Evolutionary conservation across 2,329 filamentous ascomycete species (phyloP), one percentile per base, ranked within the genome.

Genomic region (Phialophora verrucosa): DNA sequence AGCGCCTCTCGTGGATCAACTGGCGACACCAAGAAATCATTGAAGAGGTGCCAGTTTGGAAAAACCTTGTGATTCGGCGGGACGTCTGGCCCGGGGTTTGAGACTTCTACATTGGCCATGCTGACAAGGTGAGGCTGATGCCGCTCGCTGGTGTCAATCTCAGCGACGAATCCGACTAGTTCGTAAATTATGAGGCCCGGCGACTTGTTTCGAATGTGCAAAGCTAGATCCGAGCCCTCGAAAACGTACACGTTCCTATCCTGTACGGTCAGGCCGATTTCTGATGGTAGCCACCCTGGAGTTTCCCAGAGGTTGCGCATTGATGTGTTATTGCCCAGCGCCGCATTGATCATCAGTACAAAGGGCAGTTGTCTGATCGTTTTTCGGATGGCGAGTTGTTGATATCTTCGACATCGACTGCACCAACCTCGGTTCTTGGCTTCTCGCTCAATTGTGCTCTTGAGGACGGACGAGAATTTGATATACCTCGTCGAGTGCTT

Each of bases 221-320:
- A 80, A 75, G 90, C 90, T 70, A 99, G 79, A 73, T 98, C 93
- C 61, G 96, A 90, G 1, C 95, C 94, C 78, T 99, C 93, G 70
- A 93, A 98, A 78, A 93, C 97, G 78, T 92, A 93, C 75, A 98
- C 91, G 74, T 96, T 91, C n/a, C 92, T 92, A 73, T 91, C 88
- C 66, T 96, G 91, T 64, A 97, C 87, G 64, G 96, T 91, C 74
- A 99, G 87, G 44, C 95, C 95, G 73, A 99, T 93, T 76, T 98
- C 93, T 74, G 95, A 91, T 0, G 95, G 95, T 12, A 99, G 83
- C 90, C 94, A 99, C 17, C 91, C 92, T 0, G 92, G 92, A 12
- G 89, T 92, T 0, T 91, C 88, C 96, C 96, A 99, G 17, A 97
- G 72, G 32, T 78, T 83, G 66, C 90, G 85, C 72, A 90, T 89